Base-by-base conservation (phyloP, 768 basidiomycete species). In the Suillus bovinus region DNA sequence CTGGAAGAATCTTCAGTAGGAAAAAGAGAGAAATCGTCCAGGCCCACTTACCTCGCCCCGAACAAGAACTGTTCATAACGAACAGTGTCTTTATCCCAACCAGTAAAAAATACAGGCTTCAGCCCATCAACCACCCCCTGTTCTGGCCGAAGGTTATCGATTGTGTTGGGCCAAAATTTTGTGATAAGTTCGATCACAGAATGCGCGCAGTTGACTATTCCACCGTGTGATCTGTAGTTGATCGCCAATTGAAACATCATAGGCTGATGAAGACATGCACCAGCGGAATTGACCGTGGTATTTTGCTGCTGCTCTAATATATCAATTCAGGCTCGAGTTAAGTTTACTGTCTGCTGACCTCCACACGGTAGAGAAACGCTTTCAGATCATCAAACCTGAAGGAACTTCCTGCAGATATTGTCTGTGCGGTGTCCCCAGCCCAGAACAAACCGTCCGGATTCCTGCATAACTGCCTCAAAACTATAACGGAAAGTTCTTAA, bases 351-450 rank as follows among this genome's bases (percentile, higher is more conserved):
- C 11, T 20, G 22, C 73, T 47, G 59, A 88, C 90, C 76, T 91
- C 88, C 1, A 85, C 70, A 49, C 86, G 79, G 61, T 81, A 84
- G 33, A 89, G 64, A 64, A 88, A 89, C 0, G 90, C 83, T 69
- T 86, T 90, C 57, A 92, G 69, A 49, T 90, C 88, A 59, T 87
- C 77, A 69, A 92, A 92, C 11, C 85, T 76, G 66, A 92, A 92
- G 0, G 87, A 81, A 64, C 87, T 89, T 3, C 90, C 90, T 0
- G 83, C 81, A 0, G 88, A 85, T 42, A 92, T 91, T 0, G 90
- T 88, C 65, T 92, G 90, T 0, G 90, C 89, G 0, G 90, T 91
- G 68, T 92, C 90, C 0, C 91, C 90, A 2, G 89, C 90, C 87
- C 88, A 91, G 64, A 91, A 88, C 22, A 90, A 72, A 0, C 90